A percentile compares a stretch with the other conserved stretches of the same genome.
These are phyloP conservation scores for Rhizoclosmatium globosum DNA, from an alignment of 192 early-diverging fungal genomes.

Conservation along the genomic window DNA sequence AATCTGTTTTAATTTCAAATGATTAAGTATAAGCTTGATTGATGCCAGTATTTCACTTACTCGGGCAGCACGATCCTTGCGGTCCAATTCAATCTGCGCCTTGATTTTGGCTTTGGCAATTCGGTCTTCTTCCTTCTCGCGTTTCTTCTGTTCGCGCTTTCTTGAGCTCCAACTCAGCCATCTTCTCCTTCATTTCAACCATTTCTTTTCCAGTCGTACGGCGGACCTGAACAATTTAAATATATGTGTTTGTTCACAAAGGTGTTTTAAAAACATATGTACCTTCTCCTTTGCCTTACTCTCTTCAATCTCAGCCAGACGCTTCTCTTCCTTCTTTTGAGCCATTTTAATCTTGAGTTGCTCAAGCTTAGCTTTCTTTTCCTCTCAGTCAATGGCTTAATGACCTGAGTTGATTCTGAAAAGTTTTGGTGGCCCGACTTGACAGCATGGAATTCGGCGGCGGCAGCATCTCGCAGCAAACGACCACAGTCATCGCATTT, in stretches of 20 bases:
- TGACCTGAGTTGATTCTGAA: constrained; percentile 75
- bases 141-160: constrained; percentile 76
- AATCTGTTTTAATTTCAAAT: constrained; percentile 4
- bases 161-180: constrained; percentile 78
- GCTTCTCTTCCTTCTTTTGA: constrained; percentile 71
- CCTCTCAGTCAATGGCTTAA: constrained; percentile 83
- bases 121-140: constrained; percentile 82
- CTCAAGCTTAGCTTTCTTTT: constrained; percentile 74
- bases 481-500: constrained; percentile 85
- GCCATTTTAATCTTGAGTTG: constrained; percentile 74
- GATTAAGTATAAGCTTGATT: neutral
- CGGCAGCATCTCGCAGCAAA: constrained; percentile 77
- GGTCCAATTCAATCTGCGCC: constrained; percentile 83
- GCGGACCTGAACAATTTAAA: constrained; percentile 44
- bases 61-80: constrained; percentile 71
- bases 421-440: constrained; percentile 78
- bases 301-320: constrained; percentile 70
- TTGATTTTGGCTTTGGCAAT: constrained; percentile 78
- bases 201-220: constrained; percentile 79
- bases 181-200: constrained; percentile 69
- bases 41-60: constrained; percentile 44
- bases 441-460: constrained; percentile 80
- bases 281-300: constrained; percentile 73
- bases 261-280: neutral
- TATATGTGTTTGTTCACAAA: too few species aligned